phyloP scores from a whole-genome alignment of 805 yeast genomes.

The Teunomyces barrocoloradensis region DNA sequence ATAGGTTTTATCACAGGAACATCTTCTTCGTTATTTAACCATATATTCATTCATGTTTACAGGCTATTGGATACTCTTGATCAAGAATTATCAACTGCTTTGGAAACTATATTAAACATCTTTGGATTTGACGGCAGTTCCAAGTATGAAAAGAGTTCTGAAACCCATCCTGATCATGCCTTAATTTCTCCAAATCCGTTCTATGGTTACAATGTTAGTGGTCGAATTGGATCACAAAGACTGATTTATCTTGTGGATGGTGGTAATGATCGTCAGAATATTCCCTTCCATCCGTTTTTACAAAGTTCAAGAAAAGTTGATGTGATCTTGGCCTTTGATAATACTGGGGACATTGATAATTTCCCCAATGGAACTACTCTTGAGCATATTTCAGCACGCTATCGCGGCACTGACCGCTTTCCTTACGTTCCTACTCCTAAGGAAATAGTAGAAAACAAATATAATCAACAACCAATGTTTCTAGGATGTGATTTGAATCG shows the following conservation, averaged over 20 bases:
- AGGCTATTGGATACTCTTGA: conserved; percentile 31
- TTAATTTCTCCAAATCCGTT: conserved; percentile 64
- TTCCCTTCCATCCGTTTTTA: conserved; percentile 47
- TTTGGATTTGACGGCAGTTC: conserved; percentile 43
- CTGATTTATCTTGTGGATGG: conserved; percentile 43
- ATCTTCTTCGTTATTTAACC: conserved; percentile 61
- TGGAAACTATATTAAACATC: conserved; percentile 36
- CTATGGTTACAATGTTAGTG: conserved; percentile 22
- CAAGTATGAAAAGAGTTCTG: conserved; percentile 23
- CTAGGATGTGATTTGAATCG: conserved; percentile 40
- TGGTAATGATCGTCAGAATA: conserved; percentile 49
- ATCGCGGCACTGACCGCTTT: conserved; percentile 15
- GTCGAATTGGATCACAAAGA: conserved; percentile 11
- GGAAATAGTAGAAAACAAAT: conserved; percentile 15
- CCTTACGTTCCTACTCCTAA: conserved; percentile 36
- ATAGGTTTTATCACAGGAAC: conserved; percentile 61
- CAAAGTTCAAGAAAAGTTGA: conserved; percentile 35
- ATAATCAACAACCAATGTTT: conserved; percentile 32
- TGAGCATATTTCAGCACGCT: conserved; percentile 25
- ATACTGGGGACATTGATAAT: conserved; percentile 50
- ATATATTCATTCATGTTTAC: conserved; percentile 50
- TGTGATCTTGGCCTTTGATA: conserved; percentile 40
- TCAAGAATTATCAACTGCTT: conserved; percentile 29
- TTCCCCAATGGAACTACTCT: conserved; percentile 62
- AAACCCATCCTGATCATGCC: conserved; percentile 56